Evolutionary conservation across 768 basidiomycete genomes (phyloP), one percentile per base, ranked within the genome.

Genomic region (Podaxis sp.): DNA sequence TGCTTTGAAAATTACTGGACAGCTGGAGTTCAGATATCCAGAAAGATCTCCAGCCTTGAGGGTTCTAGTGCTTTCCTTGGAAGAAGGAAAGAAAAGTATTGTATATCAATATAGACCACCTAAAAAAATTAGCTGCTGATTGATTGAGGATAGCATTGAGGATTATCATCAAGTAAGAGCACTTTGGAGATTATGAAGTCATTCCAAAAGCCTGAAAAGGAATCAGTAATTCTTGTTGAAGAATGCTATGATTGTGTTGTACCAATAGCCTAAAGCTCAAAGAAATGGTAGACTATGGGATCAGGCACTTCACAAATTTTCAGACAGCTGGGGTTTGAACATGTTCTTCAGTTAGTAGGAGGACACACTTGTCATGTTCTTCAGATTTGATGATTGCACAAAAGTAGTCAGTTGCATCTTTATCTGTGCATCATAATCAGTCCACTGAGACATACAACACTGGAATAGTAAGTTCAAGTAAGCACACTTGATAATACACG

Each of bases 381-480:
- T 85, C 86, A 0, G 77, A 76, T 69, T 87, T 86, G 48, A 92
- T 84, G 63, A 99, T 82, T 0, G 87, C 95, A 56, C 96, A 88
- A 71, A 99, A 95, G 75, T 95, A 95, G 68, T 91, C 85, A 59
- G 95, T 95, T 0, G 92, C 94, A 76, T 96, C 95, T 66, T 88
- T 91, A 77, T 99, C 96, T 98, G 67, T 57, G 26, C 40, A 30
- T 40, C 33, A 57, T 22, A 40, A 20, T 59, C n/a, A 62, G 60
- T 10, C 26, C 37, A 38, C 46, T 48, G 26, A 58, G 46, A 37
- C 20, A 57, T 37, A 41, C 11, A 17, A 3, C 4, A 41, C 12
- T 10, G 40, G 17, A 41, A 3, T 12, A 10, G 12, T 12, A 10
- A 55, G 26, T 64, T 58, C 56, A 41, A 58, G 49, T 38, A 7